Evolutionary conservation across 257 asterid genomes (phyloP).

Genomic region (Plectranthus barbatus): DNA sequence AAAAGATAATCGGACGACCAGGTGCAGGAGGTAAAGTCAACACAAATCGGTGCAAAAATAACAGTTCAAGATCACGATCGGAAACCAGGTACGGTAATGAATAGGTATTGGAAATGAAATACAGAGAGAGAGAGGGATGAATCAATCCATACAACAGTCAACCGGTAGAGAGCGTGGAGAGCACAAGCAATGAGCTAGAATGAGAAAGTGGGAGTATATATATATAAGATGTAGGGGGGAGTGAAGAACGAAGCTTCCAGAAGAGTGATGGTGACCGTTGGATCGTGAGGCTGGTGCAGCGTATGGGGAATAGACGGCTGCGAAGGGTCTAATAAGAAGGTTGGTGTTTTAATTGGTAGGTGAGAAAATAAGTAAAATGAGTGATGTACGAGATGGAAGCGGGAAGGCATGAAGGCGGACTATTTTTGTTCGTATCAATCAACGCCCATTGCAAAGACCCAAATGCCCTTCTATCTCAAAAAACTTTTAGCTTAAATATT

Average conservation of each 20-base stretch:
- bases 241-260: slow-evolving; percentile 17
- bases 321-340: too few relatives aligned
- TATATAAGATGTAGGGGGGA: slow-evolving; percentile 1
- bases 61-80: background rate
- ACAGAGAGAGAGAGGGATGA: background rate
- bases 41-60: background rate
- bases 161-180: slow-evolving; percentile 26
- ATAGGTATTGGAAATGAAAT: slow-evolving; percentile 1
- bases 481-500: too few relatives aligned
- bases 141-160: background rate
- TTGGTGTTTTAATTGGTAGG: too few relatives aligned
- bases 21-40: background rate
- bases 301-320: too few relatives aligned
- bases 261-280: too few relatives aligned
- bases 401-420: slow-evolving; percentile 24
- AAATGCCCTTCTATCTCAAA: too few relatives aligned
- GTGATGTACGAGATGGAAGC: slow-evolving; percentile 10
- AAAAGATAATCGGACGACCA: background rate
- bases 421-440: slow-evolving; percentile 9
- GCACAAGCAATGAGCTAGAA: slow-evolving; percentile 28
- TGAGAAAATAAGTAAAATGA: background rate
- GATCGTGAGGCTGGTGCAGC: too few relatives aligned
- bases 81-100: slow-evolving; percentile 23
- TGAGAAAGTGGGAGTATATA: background rate
- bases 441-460: background rate